Conservation (phyloP, 352 stramenopile genomes). For the Globisporangium nodosum region DNA sequence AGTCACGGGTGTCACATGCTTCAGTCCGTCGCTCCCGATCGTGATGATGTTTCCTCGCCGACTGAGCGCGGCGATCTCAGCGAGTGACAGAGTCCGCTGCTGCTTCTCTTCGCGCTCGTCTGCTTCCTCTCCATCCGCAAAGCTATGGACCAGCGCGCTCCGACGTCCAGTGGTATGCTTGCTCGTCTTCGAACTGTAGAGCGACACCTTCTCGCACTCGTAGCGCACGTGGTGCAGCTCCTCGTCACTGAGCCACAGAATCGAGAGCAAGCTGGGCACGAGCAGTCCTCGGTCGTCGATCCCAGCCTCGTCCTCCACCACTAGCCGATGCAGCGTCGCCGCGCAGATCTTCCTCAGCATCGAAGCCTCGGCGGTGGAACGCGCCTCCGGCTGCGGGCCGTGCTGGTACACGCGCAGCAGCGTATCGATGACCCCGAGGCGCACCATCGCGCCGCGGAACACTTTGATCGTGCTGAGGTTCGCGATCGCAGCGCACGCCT, state of each 20-base stretch:
- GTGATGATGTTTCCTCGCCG: conserved; percentile 4
- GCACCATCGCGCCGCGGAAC: conserved; percentile 57
- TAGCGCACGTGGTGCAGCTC: conserved; percentile 72
- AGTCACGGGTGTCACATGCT: conserved; percentile 5
- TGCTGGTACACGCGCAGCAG: conserved; percentile 35
- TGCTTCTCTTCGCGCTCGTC: no score
- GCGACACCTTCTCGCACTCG: conserved; percentile 62
- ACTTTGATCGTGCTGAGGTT: conserved; percentile 65
- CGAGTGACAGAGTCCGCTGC: background rate
- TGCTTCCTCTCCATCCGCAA: background rate
- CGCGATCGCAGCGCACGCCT: conserved; percentile 53
- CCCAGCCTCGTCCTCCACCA: conserved; percentile 43
- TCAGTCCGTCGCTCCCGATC: background rate
- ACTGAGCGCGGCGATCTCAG: background rate
- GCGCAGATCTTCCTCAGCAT: conserved; percentile 46
- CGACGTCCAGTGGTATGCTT: background rate
- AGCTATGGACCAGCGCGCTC: background rate
- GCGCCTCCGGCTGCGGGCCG: conserved; percentile 1
- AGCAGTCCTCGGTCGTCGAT: conserved; percentile 33
- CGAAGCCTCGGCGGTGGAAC: conserved; percentile 1
- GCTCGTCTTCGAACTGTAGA: conserved; percentile 20
- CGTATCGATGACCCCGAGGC: conserved; percentile 41
- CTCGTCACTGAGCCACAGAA: conserved; percentile 51
- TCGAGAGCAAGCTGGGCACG: conserved; percentile 49
- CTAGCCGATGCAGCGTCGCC: conserved; percentile 62